Evolutionary conservation across 306 rosid species (phyloP).

Genomic region (Hylodesmum podocarpum): DNA sequence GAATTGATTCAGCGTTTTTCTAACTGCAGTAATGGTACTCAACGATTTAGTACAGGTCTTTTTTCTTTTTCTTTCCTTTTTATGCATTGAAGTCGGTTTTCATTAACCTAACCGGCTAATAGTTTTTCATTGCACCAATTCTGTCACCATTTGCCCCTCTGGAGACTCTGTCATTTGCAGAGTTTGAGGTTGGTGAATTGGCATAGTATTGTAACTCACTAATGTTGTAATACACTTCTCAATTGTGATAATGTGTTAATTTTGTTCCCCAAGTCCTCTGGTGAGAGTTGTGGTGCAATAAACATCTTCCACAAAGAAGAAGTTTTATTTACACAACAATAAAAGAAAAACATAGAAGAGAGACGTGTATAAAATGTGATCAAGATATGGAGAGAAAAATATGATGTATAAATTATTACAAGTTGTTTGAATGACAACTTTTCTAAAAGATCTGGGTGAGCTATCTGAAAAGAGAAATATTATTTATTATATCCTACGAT

Average conservation of each 20-base stretch:
- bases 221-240: conserved; percentile 31
- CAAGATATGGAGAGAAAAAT: background rate
- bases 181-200: conserved; percentile 37
- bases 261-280: conserved; percentile 6
- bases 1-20: conserved; percentile 34
- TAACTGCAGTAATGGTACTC: conserved; percentile 30
- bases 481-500: too few species aligned
- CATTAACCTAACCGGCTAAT: conserved; percentile 38
- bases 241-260: conserved; percentile 30
- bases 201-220: conserved; percentile 46
- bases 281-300: conserved; percentile 1
- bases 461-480: too few species aligned
- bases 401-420: background rate
- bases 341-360: background rate
- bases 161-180: conserved; percentile 35
- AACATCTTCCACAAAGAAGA: background rate
- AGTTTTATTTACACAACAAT: background rate
- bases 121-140: conserved; percentile 26
- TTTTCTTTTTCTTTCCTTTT: background rate
- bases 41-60: conserved; percentile 29
- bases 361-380: background rate
- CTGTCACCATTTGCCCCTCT: conserved; percentile 21
- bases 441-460: background rate
- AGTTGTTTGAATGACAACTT: background rate
- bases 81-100: conserved; percentile 30